Conservation (phyloP, 306 rosid genomes). For the Gastrolobium bilobum region DNA sequence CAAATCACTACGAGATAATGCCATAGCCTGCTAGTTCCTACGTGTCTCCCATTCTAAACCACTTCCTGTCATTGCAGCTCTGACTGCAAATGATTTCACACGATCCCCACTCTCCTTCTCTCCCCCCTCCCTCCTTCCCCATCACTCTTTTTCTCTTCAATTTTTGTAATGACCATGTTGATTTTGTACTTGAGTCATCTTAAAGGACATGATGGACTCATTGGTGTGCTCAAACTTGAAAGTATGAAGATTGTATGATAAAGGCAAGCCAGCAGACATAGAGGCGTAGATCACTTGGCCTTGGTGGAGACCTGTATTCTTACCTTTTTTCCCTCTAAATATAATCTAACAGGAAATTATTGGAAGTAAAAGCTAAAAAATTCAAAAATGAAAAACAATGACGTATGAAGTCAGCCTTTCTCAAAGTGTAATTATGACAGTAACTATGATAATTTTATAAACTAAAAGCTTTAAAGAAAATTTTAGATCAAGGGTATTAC, state of each 20-base stretch:
- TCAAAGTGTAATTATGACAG: neutral
- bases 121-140: neutral
- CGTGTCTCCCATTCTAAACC: conserved; percentile 25
- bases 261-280: neutral
- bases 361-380: conserved; percentile 29
- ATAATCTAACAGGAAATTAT: conserved; percentile 12
- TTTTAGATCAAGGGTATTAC: neutral
- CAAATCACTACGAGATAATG: conserved; percentile 8
- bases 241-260: neutral
- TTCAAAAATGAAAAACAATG: neutral
- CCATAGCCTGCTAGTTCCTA: neutral
- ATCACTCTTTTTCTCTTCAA: neutral
- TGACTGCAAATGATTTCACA: neutral
- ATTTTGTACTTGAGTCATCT: neutral
- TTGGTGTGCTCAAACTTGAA: neutral
- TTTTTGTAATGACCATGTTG: neutral
- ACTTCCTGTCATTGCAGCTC: conserved; percentile 8
- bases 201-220: neutral
- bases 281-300: neutral
- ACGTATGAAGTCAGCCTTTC: neutral
- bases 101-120: neutral
- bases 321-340: neutral
- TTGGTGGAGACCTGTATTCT: neutral
- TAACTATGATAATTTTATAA: conserved; percentile 2
- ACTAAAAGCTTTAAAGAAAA: neutral